Evolutionary conservation across 2,329 filamentous ascomycete genomes (phyloP), one percentile per base, ranked within the genome.

Genomic region (Stachybotrys chlorohalonatus): DNA sequence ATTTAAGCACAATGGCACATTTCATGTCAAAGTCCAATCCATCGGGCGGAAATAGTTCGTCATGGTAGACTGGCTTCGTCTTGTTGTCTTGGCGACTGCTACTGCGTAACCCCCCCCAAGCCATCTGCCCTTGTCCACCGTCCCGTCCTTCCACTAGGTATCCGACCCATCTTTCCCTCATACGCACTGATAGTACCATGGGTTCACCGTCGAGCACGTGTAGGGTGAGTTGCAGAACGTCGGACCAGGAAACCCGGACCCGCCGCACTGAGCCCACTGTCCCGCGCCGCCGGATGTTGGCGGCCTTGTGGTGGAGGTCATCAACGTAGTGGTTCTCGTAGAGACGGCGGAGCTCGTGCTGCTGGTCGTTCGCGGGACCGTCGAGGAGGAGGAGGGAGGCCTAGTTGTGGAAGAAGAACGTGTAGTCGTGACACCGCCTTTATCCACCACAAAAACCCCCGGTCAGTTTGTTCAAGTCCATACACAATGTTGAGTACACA

Each of bases 251-350:
- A 31, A 52, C 11, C 50, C 32, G 39, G 50, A 52, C 11, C 50
- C 50, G 50, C 50, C 50, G 36, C 50, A 52, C 32, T 52, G 50
- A 7, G 11, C 50, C 32, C 36, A 52, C n/a, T 52, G 50, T n/a
- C 11, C 50, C 11, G 50, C 50, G 8, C 50, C 50, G 36, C 50
- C 36, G 13, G 32, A 42, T 13, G 50, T 45, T 32, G 50, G 50
- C 7, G 50, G 15, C n/a, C 36, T 42, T 32, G 50, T 52, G 11
- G 50, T 52, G 32, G 50, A 2, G 11, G 48, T 31, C 31, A 15
- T 11, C 31, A 17, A 15, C 50, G 50, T 24, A 2, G 32, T 45
- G 31, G 50, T n/a, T 11, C 13, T 52, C 32, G 16, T 50, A 8
- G 32, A 42, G 15, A 24, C n/a, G 7, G 32, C 5, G 36, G 31